Evolutionary conservation across 345 rosid species (phyloP), one percentile per base, ranked within the genome.

Genomic region (Linum tenue): DNA sequence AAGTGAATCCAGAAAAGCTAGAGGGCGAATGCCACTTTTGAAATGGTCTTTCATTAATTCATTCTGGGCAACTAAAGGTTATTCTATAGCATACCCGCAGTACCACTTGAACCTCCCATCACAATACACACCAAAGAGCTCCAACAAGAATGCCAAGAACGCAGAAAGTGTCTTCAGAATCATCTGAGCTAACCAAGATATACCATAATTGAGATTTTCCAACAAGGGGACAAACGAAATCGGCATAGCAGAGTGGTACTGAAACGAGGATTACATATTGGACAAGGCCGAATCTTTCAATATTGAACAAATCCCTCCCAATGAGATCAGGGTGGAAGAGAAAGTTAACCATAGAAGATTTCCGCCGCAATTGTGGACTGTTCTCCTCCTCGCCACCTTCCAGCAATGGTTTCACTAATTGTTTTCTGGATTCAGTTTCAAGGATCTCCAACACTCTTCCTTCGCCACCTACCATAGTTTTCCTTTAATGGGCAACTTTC

Each of bases 81-180:
- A 15, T 9, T 9, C 11, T 22, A 48, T 48, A 48, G 53, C 87
- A 53, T 85, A 89, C 96, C 95, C 98, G 64, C 80, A 82, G 77
- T 83, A 69, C 91, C 95, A 84, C 76, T 86, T 82, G 90, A 92
- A 89, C 77, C 83, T 84, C 22, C 96, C 96, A 58, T 87, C 87
- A 15, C 98, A 91, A 22, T 87, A 87, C 31, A 83, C 81, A 37
- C 91, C 88, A 6, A 85, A 77, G 44, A 87, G 79, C 83, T 84
- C 89, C 76, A 92, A 78, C 65, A 89, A 39, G 42, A 89, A 75
- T 37, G 90, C 79, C 78, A 87, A 73, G 72, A 89, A 86, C 31
- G 96, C 89, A 64, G 92, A 87, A 41, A 80, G 60, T 39, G 92
- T 86, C 87, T 92, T 92, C 72, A 87, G 85, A 74, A 92, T 89